Evolutionary conservation across 345 rosid genomes (phyloP).

Genomic region (Capsella bursapastoris): DNA sequence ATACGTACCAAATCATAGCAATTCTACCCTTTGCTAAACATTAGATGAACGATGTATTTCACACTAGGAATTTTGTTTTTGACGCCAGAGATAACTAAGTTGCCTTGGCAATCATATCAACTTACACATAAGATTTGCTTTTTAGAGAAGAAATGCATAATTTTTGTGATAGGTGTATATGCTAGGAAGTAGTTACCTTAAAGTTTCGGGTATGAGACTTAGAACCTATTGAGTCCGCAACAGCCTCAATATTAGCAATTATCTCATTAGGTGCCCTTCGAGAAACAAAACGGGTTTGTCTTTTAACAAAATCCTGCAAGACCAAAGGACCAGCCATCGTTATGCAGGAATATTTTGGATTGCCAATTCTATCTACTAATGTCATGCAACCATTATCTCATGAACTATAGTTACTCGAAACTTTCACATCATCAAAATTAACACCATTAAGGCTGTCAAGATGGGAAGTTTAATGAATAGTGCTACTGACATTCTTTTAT

Average conservation of each 20-base stretch:
- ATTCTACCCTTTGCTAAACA: neutral
- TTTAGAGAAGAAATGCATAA: neutral
- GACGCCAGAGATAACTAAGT: conserved; percentile 3
- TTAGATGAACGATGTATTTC: neutral
- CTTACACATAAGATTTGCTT: neutral
- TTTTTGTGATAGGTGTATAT: neutral
- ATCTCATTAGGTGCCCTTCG: conserved; percentile 67
- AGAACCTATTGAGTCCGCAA: conserved; percentile 67
- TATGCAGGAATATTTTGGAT: neutral
- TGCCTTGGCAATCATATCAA: conserved; percentile 14
- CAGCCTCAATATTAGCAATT: conserved; percentile 69
- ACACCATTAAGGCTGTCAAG: neutral
- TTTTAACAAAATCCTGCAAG: conserved; percentile 71
- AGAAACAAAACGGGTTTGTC: conserved; percentile 91
- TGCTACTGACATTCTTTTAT: conserved; percentile 7
- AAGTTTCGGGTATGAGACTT: conserved; percentile 71
- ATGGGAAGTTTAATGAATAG: neutral
- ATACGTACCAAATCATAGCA: conserved; percentile 15
- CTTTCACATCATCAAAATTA: neutral
- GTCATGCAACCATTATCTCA: conserved; percentile 18
- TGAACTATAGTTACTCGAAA: conserved; percentile 9
- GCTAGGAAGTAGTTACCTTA: conserved; percentile 60
- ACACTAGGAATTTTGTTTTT: neutral
- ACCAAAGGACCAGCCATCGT: conserved; percentile 18
- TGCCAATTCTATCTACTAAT: conserved; percentile 14